Conservation (phyloP, 306 rosid genomes). For the Glycine latifolia region DNA sequence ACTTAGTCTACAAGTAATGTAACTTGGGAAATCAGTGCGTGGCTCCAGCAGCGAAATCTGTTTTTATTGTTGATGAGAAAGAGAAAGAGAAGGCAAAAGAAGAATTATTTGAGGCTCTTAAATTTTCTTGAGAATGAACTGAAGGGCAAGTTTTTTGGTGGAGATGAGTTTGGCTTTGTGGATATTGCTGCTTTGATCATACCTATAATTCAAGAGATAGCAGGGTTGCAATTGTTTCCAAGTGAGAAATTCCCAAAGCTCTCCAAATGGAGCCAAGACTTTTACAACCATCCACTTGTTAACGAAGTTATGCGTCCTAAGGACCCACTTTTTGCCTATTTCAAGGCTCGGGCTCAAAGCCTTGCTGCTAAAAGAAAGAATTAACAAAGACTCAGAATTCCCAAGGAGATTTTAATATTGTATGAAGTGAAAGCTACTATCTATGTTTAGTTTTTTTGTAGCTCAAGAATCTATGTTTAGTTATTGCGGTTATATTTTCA, state of each 20-base stretch:
- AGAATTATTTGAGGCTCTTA: slow-evolving; percentile 50
- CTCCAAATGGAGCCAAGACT: slow-evolving; percentile 54
- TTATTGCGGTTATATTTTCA: no score
- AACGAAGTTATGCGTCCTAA: slow-evolving; percentile 52
- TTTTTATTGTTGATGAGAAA: slow-evolving; percentile 3
- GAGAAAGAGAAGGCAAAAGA: slow-evolving; percentile 51
- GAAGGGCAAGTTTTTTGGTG: slow-evolving; percentile 64
- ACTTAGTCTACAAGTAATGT: background rate
- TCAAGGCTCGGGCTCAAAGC: slow-evolving; percentile 18
- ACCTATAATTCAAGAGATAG: slow-evolving; percentile 49
- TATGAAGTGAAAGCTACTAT: background rate
- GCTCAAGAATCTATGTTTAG: no score
- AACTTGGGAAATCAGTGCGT: slow-evolving; percentile 33
- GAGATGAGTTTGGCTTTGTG: slow-evolving; percentile 56
- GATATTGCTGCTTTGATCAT: slow-evolving; percentile 58
- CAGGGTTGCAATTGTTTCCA: slow-evolving; percentile 48
- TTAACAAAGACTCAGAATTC: background rate
- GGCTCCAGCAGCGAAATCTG: slow-evolving; percentile 37
- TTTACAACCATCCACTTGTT: slow-evolving; percentile 39
- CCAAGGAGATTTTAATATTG: background rate
- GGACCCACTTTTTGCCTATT: slow-evolving; percentile 41
- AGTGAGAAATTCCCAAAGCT: slow-evolving; percentile 54
- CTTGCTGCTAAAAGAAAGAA: background rate
- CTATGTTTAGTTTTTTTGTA: background rate
- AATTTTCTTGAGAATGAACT: slow-evolving; percentile 60